Percentiles rank a stretch among this genome's conserved stretches.
These are phyloP conservation scores for Gigaspora rosea DNA, from an alignment of 192 early-diverging fungal species.

Conservation along the genomic window DNA sequence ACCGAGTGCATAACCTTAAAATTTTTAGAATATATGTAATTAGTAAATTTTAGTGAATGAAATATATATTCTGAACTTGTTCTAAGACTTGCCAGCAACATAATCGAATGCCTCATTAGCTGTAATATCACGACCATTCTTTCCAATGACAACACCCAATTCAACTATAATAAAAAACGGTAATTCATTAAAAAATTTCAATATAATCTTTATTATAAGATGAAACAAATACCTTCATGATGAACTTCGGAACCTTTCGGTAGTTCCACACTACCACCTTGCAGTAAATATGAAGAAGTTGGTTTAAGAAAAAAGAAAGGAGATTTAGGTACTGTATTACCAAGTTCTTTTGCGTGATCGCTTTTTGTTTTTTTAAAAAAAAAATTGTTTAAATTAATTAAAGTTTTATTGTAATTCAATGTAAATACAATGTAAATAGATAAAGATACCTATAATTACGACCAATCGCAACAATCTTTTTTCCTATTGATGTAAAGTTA, in stretches of 20 bases:
- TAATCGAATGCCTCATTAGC: conserved; percentile 61
- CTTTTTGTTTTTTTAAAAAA: conserved; percentile 37
- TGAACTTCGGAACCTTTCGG: conserved; percentile 78
- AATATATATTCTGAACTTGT: no score
- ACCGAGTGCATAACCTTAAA: conserved; percentile 74
- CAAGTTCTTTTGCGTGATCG: conserved; percentile 93
- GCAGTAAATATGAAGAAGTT: conserved; percentile 72
- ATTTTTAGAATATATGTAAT: neutral
- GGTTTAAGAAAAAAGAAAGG: conserved; percentile 98
- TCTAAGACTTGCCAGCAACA: conserved; percentile 50
- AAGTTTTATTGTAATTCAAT: neutral
- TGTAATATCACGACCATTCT: conserved; percentile 71
- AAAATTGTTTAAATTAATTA: neutral
- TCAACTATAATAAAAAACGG: conserved; percentile 60
- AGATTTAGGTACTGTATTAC: conserved; percentile 82
- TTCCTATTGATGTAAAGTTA: conserved; percentile 25
- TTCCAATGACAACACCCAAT: conserved; percentile 89
- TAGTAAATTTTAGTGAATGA: neutral
- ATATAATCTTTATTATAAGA: neutral
- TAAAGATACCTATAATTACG: conserved; percentile 81
- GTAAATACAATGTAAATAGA: neutral
- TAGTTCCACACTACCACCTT: conserved; percentile 75
- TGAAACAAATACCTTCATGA: conserved; percentile 64
- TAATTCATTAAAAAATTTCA: conserved; percentile 4
- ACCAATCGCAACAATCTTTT: conserved; percentile 92